These are phyloP conservation scores for Annona cherimola DNA, from an alignment of 164 flowering plant species.

Conservation along the genomic window DNA sequence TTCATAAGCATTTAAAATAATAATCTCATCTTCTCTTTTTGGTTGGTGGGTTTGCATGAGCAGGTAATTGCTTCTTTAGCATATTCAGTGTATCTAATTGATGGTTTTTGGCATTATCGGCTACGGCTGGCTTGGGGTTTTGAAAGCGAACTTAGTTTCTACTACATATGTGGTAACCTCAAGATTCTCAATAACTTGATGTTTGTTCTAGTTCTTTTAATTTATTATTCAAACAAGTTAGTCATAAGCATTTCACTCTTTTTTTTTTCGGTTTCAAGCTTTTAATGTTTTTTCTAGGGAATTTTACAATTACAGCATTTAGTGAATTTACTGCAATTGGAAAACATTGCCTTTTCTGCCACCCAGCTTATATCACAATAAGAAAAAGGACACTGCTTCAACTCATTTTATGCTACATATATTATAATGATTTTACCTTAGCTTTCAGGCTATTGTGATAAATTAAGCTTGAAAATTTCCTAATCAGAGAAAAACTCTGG, in stretches of 20 bases:
- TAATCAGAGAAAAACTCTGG: too few relatives aligned
- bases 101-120: conserved; percentile 66
- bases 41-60: conserved; percentile 6
- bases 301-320: too few relatives aligned
- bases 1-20: background rate
- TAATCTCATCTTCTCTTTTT: background rate
- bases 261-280: background rate
- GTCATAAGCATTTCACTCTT: background rate
- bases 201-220: background rate
- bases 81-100: conserved; percentile 65
- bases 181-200: conserved; percentile 7
- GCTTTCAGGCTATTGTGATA: too few relatives aligned
- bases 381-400: too few relatives aligned
- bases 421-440: too few relatives aligned
- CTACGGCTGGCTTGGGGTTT: conserved; percentile 83
- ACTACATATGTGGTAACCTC: conserved; percentile 79
- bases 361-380: too few relatives aligned
- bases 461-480: too few relatives aligned
- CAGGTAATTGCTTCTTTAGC: conserved; percentile 81
- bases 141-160: conserved; percentile 66
- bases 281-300: background rate
- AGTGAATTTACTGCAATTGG: too few relatives aligned
- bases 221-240: background rate
- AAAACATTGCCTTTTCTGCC: too few relatives aligned
- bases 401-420: too few relatives aligned